phyloP scores from a whole-genome alignment of 768 basidiomycete species.

The Phylloporus scabripes region DNA sequence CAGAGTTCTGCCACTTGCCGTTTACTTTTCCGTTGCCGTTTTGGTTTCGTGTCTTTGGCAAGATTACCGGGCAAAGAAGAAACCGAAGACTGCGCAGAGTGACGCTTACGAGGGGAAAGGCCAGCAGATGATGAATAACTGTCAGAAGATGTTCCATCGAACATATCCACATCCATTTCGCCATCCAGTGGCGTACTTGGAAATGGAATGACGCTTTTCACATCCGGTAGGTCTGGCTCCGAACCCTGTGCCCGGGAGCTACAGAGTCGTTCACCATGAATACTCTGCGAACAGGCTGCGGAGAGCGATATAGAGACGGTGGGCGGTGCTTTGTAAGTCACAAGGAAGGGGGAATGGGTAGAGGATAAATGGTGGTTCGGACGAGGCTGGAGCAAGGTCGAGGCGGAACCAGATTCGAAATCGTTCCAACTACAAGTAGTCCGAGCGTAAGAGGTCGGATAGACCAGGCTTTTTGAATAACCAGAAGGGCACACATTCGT shows the following conservation, averaged over 20 bases:
- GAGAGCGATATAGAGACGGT: slow-evolving; percentile 37
- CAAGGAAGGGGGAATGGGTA: slow-evolving; percentile 15
- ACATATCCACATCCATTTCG: slow-evolving; percentile 23
- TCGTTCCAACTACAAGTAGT: slow-evolving; percentile 10
- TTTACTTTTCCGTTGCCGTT: slow-evolving; percentile 30
- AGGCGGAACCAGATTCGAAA: slow-evolving; percentile 1
- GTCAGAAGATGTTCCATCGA: slow-evolving; percentile 21
- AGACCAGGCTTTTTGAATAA: slow-evolving; percentile 8
- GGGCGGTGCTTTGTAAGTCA: slow-evolving; percentile 32
- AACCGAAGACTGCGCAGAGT: slow-evolving; percentile 29
- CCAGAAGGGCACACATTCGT: slow-evolving; percentile 1
- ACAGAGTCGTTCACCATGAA: background rate
- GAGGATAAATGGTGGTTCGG: slow-evolving; percentile 3
- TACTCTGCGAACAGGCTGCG: slow-evolving; percentile 26
- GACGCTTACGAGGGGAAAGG: slow-evolving; percentile 27
- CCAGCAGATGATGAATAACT: background rate
- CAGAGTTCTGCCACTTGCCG: slow-evolving; percentile 31
- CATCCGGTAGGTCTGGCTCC: slow-evolving; percentile 25
- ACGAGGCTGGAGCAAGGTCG: slow-evolving; percentile 3
- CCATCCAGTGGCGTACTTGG: slow-evolving; percentile 27
- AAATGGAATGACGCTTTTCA: slow-evolving; percentile 34
- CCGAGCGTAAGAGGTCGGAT: slow-evolving; percentile 18
- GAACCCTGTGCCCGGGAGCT: slow-evolving; percentile 5
- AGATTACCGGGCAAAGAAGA: slow-evolving; percentile 18
- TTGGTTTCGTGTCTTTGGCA: slow-evolving; percentile 19